Conservation (phyloP, 106 monocot genomes). For the Cymbidium sinense region DNA sequence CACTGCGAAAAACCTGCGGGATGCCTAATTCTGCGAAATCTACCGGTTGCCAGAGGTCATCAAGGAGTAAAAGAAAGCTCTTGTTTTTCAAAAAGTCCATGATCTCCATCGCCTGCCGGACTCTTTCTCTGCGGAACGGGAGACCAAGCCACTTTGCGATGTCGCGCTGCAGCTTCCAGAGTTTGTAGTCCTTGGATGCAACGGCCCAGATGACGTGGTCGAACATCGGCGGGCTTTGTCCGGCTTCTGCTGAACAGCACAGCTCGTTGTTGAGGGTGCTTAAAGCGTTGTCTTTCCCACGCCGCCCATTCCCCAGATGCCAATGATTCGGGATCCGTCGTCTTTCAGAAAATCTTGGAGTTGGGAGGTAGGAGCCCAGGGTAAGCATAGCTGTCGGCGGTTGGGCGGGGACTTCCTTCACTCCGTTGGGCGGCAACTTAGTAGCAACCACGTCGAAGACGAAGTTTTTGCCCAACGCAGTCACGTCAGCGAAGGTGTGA, state of each 20-base stretch:
- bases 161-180: constrained; percentile 1
- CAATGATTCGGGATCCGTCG: constrained; percentile 8
- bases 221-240: neutral
- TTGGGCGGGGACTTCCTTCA: neutral
- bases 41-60: constrained; percentile 26
- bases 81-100: constrained; percentile 15
- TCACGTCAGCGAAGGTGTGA: neutral
- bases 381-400: neutral
- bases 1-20: neutral
- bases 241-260: neutral
- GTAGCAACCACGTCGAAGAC: neutral
- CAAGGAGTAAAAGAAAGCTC: constrained; percentile 20
- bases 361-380: neutral
- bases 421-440: neutral
- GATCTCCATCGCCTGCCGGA: neutral
- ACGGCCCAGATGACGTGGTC: constrained; percentile 1
- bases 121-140: neutral
- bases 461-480: neutral
- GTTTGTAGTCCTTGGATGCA: neutral
- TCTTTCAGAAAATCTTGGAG: neutral
- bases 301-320: constrained; percentile 26
- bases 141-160: constrained; percentile 4
- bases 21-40: constrained; percentile 24
- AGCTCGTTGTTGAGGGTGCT: constrained; percentile 5
- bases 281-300: constrained; percentile 23